Evolutionary conservation across 1,139 yeast genomes (phyloP).

Genomic region (Geotrichum australiense): DNA sequence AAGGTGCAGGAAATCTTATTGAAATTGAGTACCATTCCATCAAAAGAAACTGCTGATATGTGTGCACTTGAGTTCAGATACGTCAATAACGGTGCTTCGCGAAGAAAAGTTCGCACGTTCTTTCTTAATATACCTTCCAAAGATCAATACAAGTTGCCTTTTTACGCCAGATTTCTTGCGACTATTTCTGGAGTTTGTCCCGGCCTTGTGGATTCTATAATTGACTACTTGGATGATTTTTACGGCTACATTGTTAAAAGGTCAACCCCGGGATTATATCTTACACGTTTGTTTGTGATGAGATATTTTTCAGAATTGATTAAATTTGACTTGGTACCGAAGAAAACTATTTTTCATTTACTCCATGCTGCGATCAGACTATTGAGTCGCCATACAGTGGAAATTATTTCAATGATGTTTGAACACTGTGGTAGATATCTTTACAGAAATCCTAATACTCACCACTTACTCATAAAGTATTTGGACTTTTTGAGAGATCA

Average conservation of each 20-base stretch:
- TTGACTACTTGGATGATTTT: slow-evolving; percentile 45
- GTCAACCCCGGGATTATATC: slow-evolving; percentile 21
- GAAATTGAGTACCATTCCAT: slow-evolving; percentile 25
- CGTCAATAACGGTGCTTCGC: slow-evolving; percentile 69
- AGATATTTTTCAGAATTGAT: slow-evolving; percentile 57
- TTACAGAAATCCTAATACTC: slow-evolving; percentile 54
- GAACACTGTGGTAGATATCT: slow-evolving; percentile 71
- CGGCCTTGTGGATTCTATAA: slow-evolving; percentile 50
- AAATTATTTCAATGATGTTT: slow-evolving; percentile 50
- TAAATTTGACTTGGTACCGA: slow-evolving; percentile 71
- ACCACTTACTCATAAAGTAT: slow-evolving; percentile 56
- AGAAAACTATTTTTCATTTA: slow-evolving; percentile 64
- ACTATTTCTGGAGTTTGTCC: slow-evolving; percentile 45
- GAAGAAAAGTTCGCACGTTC: slow-evolving; percentile 48
- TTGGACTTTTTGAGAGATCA: slow-evolving; percentile 49
- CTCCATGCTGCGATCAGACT: slow-evolving; percentile 38
- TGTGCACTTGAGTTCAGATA: slow-evolving; percentile 52
- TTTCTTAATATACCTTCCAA: slow-evolving; percentile 35
- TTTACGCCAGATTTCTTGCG: slow-evolving; percentile 63
- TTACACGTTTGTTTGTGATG: slow-evolving; percentile 44
- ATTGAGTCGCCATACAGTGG: slow-evolving; percentile 37
- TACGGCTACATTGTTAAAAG: slow-evolving; percentile 25
- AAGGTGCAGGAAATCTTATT: slow-evolving; percentile 23
- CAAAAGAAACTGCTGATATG: slow-evolving; percentile 48
- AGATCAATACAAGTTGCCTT: slow-evolving; percentile 33